Conservation (phyloP, 495 filamentous ascomycete species). For the Symbiotaphrina buchneri region DNA sequence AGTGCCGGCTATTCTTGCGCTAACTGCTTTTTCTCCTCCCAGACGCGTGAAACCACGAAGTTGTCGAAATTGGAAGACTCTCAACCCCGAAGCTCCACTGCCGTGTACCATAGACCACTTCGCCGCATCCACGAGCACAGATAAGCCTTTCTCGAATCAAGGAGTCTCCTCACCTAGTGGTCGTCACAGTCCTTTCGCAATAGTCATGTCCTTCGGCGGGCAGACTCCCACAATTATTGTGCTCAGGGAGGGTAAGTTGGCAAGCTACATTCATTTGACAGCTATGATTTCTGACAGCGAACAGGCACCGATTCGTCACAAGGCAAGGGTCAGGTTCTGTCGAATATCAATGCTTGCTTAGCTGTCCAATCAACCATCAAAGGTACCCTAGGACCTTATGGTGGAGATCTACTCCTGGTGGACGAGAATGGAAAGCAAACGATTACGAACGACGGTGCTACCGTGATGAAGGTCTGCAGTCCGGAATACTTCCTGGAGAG, state of each 20-base stretch:
- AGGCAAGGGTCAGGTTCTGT: conserved; percentile 90
- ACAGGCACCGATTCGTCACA: conserved; percentile 91
- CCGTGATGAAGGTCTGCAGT: conserved; percentile 78
- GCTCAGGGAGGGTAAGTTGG: conserved; percentile 73
- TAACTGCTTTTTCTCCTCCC: too few relatives aligned
- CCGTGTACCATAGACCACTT: too few relatives aligned
- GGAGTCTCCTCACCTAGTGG: too few relatives aligned
- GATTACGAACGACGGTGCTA: conserved; percentile 97
- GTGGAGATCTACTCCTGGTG: conserved; percentile 86
- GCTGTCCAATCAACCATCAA: conserved; percentile 94
- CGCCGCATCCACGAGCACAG: too few relatives aligned
- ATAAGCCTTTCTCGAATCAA: too few relatives aligned
- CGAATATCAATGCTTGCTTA: conserved; percentile 95
- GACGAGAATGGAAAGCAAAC: conserved; percentile 90
- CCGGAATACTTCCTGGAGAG: neutral
- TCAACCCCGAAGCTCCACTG: too few relatives aligned
- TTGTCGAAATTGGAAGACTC: too few relatives aligned
- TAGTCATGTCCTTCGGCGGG: conserved; percentile 79
- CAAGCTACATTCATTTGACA: conserved; percentile 9
- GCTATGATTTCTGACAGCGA: conserved; percentile 2
- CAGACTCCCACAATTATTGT: conserved; percentile 98
- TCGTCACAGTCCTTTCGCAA: neutral
- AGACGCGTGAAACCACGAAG: too few relatives aligned
- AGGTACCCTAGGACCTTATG: conserved; percentile 91
- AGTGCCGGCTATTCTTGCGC: too few relatives aligned